Conservation (phyloP, 2,329 filamentous ascomycete genomes). For the Pseudopithomyces chartarum region DNA sequence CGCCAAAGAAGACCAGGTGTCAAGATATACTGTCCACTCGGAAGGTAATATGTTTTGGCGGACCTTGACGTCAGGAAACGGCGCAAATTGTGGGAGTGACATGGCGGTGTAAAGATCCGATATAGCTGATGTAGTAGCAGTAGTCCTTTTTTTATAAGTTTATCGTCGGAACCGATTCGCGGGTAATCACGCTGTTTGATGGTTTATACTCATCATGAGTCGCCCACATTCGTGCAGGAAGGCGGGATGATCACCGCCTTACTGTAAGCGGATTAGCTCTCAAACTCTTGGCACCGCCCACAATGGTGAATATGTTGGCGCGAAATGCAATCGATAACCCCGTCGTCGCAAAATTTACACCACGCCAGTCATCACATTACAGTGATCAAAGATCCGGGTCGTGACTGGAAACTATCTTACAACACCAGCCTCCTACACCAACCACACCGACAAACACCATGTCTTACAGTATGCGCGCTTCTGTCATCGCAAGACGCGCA, state of each 20-base stretch:
- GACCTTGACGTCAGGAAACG: slow-evolving; percentile 73
- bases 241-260: neutral
- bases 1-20: slow-evolving; percentile 74
- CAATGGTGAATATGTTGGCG: slow-evolving; percentile 15
- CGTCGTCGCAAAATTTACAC: slow-evolving; percentile 34
- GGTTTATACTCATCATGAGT: neutral
- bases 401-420: slow-evolving; percentile 48
- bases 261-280: neutral
- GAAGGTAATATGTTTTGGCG: slow-evolving; percentile 67
- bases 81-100: slow-evolving; percentile 72
- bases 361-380: slow-evolving; percentile 60
- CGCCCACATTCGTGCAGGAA: neutral
- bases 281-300: slow-evolving; percentile 8
- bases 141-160: neutral
- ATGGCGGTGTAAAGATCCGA: slow-evolving; percentile 28
- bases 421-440: slow-evolving; percentile 22
- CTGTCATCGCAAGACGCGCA: neutral
- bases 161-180: neutral
- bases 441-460: slow-evolving; percentile 31
- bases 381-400: slow-evolving; percentile 53
- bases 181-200: neutral
- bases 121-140: neutral
- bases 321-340: slow-evolving; percentile 25
- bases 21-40: slow-evolving; percentile 79
- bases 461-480: slow-evolving; percentile 38